Base-by-base conservation (phyloP, 352 stramenopile genomes). In the Blastocystis sp. region DNA sequence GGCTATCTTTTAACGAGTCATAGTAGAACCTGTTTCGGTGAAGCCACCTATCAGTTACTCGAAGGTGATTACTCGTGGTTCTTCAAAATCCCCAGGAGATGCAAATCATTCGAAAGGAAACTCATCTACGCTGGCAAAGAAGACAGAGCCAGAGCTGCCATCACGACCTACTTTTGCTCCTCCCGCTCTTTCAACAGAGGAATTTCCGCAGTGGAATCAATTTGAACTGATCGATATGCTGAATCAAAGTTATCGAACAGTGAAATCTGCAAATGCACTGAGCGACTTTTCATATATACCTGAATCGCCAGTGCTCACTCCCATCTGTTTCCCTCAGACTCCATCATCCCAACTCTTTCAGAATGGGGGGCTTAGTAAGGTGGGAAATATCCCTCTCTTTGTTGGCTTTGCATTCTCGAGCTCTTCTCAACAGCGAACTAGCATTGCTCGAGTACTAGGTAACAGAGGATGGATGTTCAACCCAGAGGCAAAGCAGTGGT, bases 391-490 rank as follows among this genome's bases (percentile, higher is more conserved):
- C 37, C 34, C 53, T 20, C 73, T 84, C 11, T 45, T 84, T 4
- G 64, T 84, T n/a, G 34, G 20, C 3, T 84, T 84, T 45, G 73
- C 73, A 23, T 84, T 66, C 13, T 29, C 73, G 18, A 53, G 26
- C 1, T 47, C 34, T 69, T 47, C 59, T 23, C 20, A 64, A 13
- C 47, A 84, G 39, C 50, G 34, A 20, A 23, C 39, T 15, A 20
- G 8, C 26, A 53, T 61, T 37, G 54, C 50, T 5, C 1, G 53
- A 64, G 73, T 29, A 5, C 56, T 84, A 18, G 41, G 54, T 20
- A 55, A 66, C 37, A 84, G 68, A 55, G 73, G 55, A 37, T 84
- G 73, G 73, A 69, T 59, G 37, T 84, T 63, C n/a, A 66, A n/a
- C 47, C 18, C 18, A 6, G 47, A 34, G 39, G 2, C 29, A 47